A percentile compares a stretch with the other conserved stretches of the same genome.
Conservation (phyloP, 2,329 filamentous ascomycete genomes). For the Claviceps sp. region DNA sequence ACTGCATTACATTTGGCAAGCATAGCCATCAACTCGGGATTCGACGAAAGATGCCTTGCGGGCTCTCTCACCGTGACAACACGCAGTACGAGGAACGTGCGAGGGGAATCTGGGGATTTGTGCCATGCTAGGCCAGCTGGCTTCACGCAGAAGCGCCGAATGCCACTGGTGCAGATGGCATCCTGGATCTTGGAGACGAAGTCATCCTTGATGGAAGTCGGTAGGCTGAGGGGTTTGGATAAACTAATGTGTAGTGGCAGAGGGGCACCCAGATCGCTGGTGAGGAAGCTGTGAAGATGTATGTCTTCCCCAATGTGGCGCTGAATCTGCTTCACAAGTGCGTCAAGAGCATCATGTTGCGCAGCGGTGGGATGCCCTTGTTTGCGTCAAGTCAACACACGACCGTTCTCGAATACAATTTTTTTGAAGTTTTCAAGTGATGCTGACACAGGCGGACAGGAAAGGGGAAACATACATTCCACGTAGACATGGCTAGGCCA, state of each 20-base stretch:
- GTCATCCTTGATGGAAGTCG: conserved; percentile 53
- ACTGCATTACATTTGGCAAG: conserved; percentile 54
- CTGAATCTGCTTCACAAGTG: conserved; percentile 26
- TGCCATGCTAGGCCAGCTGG: conserved; percentile 33
- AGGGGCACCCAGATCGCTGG: conserved; percentile 63
- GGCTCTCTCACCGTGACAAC: conserved; percentile 25
- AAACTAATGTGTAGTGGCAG: conserved; percentile 83
- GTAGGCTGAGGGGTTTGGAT: conserved; percentile 65
- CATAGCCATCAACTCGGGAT: conserved; percentile 46
- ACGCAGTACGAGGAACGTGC: conserved; percentile 74
- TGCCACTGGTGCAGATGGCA: conserved; percentile 20
- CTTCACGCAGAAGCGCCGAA: conserved; percentile 24
- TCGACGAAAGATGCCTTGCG: conserved; percentile 11
- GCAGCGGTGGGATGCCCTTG: conserved; percentile 39
- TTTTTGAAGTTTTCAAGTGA: too few species aligned
- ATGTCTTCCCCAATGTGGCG: conserved; percentile 17
- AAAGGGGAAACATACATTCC: conserved; percentile 60
- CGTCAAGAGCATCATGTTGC: conserved; percentile 33
- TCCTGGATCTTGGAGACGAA: conserved; percentile 48
- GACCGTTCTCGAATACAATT: too few species aligned
- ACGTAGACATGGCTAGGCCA: conserved; percentile 91
- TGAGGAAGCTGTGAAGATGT: conserved; percentile 55
- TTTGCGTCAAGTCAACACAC: background rate
- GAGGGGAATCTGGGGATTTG: conserved; percentile 42
- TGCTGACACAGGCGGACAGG: background rate